These are phyloP conservation scores for Ustilago bromivora DNA, from an alignment of 1,284 basidiomycete genomes.

Conservation along the genomic window DNA sequence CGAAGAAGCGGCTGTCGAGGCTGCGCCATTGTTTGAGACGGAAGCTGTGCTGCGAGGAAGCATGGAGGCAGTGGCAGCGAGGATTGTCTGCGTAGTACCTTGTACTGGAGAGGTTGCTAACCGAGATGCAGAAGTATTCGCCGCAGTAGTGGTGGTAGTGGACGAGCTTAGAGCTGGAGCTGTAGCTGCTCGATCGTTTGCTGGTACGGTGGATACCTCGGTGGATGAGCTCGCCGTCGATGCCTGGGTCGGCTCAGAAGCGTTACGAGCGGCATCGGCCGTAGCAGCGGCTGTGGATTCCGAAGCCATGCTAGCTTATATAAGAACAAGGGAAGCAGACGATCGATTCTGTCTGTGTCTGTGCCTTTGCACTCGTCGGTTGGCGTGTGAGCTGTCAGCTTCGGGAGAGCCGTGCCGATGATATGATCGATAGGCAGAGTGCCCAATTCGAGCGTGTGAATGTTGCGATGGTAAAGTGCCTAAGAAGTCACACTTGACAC, in stretches of 20 bases:
- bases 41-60: conserved; percentile 30
- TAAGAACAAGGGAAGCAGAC: not conserved
- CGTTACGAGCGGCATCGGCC: not conserved
- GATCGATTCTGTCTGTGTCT: not conserved
- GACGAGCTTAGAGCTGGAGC: not conserved
- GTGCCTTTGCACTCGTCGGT: no score
- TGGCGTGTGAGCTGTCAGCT: no score
- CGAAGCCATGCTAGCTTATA: not conserved
- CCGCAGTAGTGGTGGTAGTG: not conserved
- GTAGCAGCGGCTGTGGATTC: not conserved
- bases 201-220: not conserved
- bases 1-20: conserved; percentile 15
- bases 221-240: not conserved
- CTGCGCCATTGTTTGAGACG: not conserved
- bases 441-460: no score
- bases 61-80: conserved; percentile 20
- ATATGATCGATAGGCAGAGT: no score
- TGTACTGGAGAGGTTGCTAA: not conserved
- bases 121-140: not conserved
- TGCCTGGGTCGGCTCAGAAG: not conserved
- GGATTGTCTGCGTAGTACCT: not conserved
- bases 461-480: no score
- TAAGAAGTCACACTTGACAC: not conserved
- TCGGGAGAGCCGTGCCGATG: no score
- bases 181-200: not conserved